These are phyloP conservation scores for Cenchrus americanus DNA, from an alignment of 176 grass and related monocot genomes.

Conservation along the genomic window DNA sequence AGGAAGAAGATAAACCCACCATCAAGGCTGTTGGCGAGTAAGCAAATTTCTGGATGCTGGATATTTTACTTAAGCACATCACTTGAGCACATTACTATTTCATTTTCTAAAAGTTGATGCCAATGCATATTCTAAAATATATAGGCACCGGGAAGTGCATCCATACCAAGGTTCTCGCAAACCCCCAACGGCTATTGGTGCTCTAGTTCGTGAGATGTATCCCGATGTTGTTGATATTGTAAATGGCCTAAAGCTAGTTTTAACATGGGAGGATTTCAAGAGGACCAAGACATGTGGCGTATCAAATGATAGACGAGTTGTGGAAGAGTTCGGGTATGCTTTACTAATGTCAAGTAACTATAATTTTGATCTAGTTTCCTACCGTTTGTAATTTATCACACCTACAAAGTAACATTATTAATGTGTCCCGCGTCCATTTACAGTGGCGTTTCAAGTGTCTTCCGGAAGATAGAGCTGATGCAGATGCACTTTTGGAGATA, in stretches of 20 bases:
- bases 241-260: neutral
- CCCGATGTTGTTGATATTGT: neutral
- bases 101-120: neutral
- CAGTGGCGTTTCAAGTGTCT: neutral
- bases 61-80: neutral
- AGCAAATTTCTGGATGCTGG: neutral
- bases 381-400: too few relatives aligned
- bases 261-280: slow-evolving; percentile 9
- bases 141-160: neutral
- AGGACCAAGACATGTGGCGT: neutral
- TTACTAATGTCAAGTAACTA: neutral
- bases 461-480: neutral
- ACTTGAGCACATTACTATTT: neutral
- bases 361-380: too few relatives aligned
- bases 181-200: neutral
- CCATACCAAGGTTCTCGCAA: neutral
- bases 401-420: neutral
- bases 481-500: neutral
- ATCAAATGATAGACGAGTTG: neutral
- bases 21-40: neutral
- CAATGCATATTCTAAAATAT: neutral
- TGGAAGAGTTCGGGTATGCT: neutral
- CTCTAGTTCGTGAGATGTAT: neutral
- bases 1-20: neutral
- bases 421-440: neutral